Conservation (phyloP, 2,329 filamentous ascomycete species). For the Amauroascus verrucosus region DNA sequence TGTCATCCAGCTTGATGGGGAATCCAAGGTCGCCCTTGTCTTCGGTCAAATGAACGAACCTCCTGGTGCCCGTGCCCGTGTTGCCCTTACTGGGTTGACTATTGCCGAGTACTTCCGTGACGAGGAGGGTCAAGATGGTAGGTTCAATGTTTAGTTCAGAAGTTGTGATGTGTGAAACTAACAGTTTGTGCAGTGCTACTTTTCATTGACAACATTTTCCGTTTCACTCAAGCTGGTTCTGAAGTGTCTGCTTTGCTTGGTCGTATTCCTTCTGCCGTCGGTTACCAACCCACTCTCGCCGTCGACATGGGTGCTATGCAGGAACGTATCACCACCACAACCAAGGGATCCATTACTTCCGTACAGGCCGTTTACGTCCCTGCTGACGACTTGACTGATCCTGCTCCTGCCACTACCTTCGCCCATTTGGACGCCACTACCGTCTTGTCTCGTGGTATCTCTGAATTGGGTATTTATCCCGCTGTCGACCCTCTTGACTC, state of each 20-base stretch:
- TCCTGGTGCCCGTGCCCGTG: constrained; percentile 98
- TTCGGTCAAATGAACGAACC: constrained; percentile 99
- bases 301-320: constrained; percentile 99
- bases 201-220: constrained; percentile 99
- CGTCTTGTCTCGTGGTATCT: constrained; percentile 99
- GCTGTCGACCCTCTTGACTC: constrained; percentile 99
- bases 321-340: constrained; percentile 99
- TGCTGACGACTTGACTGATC: constrained; percentile 99
- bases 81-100: constrained; percentile 78
- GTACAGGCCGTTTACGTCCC: constrained; percentile 99
- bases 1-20: constrained; percentile 98
- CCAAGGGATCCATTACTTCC: constrained; percentile 98
- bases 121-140: constrained; percentile 76
- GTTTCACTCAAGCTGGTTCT: constrained; percentile 99
- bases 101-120: constrained; percentile 68
- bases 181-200: constrained; percentile 59
- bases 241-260: constrained; percentile 98
- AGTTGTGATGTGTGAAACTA: constrained; percentile 12
- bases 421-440: constrained; percentile 99
- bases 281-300: constrained; percentile 98
- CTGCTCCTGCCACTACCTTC: constrained; percentile 97
- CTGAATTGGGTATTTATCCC: constrained; percentile 99
- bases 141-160: constrained; percentile 22
- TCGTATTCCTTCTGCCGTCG: constrained; percentile 99
- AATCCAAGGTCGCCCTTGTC: constrained; percentile 97